A percentile compares a stretch with the other conserved stretches of the same genome.
These are phyloP conservation scores for Schoenoplectus tabernaemontani DNA, from an alignment of 202 grass and related monocot species.

Conservation along the genomic window DNA sequence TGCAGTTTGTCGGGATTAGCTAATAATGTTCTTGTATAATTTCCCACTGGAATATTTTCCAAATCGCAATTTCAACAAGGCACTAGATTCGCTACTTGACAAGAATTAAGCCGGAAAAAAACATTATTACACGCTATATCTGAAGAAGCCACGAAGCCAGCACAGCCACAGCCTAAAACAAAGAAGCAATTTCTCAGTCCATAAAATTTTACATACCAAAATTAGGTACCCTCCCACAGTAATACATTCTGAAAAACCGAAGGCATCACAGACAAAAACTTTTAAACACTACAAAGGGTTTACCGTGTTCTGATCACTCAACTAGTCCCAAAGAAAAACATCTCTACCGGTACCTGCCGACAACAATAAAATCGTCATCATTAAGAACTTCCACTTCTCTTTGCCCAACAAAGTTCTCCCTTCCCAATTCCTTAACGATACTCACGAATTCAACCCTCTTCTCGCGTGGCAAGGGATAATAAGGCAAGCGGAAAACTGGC, in stretches of 20 bases:
- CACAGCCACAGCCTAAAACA: background rate
- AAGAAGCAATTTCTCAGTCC: background rate
- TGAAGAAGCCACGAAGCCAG: background rate
- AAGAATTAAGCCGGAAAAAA: background rate
- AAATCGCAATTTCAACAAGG: background rate
- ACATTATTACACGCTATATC: background rate
- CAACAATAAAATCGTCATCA: conserved; percentile 68
- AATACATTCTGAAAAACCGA: background rate
- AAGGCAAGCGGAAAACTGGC: conserved; percentile 70
- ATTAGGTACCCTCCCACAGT: background rate
- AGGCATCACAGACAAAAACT: background rate
- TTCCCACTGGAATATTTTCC: background rate
- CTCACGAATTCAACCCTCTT: conserved; percentile 62
- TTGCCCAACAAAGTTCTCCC: conserved; percentile 69
- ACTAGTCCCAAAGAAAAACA: background rate
- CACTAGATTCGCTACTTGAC: background rate
- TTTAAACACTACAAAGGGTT: background rate
- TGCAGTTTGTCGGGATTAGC: background rate
- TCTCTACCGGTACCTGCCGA: conserved; percentile 21
- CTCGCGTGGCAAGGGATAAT: conserved; percentile 61
- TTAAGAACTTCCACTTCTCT: conserved; percentile 52
- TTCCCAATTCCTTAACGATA: conserved; percentile 57
- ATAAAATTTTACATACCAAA: background rate
- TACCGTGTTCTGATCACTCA: background rate
- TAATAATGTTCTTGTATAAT: background rate